phyloP scores from a whole-genome alignment of 345 rosid genomes.

The Eutrema heterophyllum region DNA sequence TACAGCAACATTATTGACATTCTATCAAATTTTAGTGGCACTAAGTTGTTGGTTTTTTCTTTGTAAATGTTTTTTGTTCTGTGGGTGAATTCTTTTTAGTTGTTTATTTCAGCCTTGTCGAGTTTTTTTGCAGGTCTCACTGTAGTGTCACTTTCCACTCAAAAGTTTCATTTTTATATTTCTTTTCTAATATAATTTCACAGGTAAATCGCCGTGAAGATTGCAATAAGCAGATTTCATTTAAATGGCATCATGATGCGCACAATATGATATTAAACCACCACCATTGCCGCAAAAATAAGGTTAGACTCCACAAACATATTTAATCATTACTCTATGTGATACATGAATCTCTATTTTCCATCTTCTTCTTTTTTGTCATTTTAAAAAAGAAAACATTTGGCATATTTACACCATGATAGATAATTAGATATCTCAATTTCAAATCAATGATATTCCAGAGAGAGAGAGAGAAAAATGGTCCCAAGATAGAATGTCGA shows the following conservation, averaged over 20 bases:
- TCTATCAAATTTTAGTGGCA: slow-evolving; percentile 20
- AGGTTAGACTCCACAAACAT: slow-evolving; percentile 30
- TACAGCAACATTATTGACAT: slow-evolving; percentile 36
- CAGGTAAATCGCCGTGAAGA: slow-evolving; percentile 33
- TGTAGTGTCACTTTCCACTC: slow-evolving; percentile 37
- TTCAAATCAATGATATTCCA: not conserved
- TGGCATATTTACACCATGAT: too few relatives aligned
- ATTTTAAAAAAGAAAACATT: not conserved
- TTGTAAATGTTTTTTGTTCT: slow-evolving; percentile 6
- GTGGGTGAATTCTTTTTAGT: slow-evolving; percentile 24
- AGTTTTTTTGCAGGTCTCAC: slow-evolving; percentile 31
- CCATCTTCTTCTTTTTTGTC: not conserved
- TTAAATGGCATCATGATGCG: slow-evolving; percentile 20
- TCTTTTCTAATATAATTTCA: not conserved
- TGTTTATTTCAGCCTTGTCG: slow-evolving; percentile 31
- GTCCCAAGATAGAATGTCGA: slow-evolving; percentile 29
- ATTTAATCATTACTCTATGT: slow-evolving; percentile 20
- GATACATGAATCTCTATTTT: slow-evolving; percentile 6
- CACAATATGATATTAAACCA: slow-evolving; percentile 17
- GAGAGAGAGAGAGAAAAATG: slow-evolving; percentile 22
- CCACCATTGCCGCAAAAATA: slow-evolving; percentile 28
- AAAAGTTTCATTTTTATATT: slow-evolving; percentile 19
- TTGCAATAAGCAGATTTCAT: slow-evolving; percentile 14
- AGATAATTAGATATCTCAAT: not conserved
- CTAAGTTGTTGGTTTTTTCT: slow-evolving; percentile 17